phyloP scores from a whole-genome alignment of 306 rosid genomes.

The Begonia masoniana region DNA sequence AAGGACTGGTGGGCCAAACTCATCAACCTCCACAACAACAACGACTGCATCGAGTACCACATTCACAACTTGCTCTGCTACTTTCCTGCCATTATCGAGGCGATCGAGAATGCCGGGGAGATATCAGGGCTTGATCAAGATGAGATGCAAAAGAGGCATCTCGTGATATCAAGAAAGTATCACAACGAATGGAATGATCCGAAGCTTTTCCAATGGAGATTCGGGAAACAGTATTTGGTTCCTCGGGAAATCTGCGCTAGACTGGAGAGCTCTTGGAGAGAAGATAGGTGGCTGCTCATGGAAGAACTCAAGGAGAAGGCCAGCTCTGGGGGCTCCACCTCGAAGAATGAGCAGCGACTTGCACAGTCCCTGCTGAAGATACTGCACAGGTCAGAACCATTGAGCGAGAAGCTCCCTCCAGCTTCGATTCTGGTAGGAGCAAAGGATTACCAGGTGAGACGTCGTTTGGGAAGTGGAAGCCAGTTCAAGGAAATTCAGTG shows the following conservation, averaged over 20 bases:
- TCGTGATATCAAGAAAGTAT: conserved; percentile 45
- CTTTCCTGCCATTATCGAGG: conserved; percentile 78
- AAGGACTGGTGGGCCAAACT: conserved; percentile 76
- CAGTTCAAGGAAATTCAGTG: conserved; percentile 76
- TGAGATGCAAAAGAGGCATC: conserved; percentile 57
- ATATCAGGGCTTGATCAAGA: conserved; percentile 49
- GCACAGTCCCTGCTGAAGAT: conserved; percentile 42
- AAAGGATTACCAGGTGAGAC: conserved; percentile 50
- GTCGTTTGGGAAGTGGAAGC: conserved; percentile 49
- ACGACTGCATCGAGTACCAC: conserved; percentile 61
- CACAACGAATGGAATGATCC: conserved; percentile 74
- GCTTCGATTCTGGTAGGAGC: conserved; percentile 35
- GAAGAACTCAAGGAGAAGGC: conserved; percentile 51
- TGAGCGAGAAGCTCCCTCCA: conserved; percentile 26
- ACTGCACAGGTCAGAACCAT: conserved; percentile 21
- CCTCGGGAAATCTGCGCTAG: conserved; percentile 41
- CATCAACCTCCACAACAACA: conserved; percentile 41
- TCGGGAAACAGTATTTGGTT: conserved; percentile 86
- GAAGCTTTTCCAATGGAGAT: conserved; percentile 70
- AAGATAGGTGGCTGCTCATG: conserved; percentile 65
- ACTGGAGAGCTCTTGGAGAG: conserved; percentile 52
- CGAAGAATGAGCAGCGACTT: conserved; percentile 42
- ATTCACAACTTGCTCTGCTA: conserved; percentile 60
- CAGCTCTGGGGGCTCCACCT: conserved; percentile 6
- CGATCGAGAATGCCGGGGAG: conserved; percentile 68